These are phyloP conservation scores for Metschnikowia dekortorum DNA, from an alignment of 805 yeast species.

Conservation along the genomic window DNA sequence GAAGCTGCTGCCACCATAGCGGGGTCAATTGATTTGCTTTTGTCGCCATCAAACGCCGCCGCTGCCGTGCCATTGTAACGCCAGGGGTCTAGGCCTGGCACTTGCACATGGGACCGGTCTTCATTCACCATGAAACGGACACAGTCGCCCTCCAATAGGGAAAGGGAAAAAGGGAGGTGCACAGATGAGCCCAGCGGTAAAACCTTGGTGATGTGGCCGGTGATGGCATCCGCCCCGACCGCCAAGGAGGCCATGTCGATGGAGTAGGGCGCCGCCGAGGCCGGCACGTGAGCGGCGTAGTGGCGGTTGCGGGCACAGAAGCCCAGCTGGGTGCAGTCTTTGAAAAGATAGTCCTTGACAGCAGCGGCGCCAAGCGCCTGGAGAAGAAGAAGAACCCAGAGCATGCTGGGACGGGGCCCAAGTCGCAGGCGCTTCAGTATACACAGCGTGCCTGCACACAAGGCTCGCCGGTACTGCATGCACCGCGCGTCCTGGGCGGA, in stretches of 20 bases:
- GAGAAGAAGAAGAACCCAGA: background rate
- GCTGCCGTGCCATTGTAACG: slow-evolving; percentile 35
- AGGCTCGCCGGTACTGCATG: too few species aligned
- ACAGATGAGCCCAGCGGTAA: slow-evolving; percentile 16
- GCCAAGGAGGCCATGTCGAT: slow-evolving; percentile 20
- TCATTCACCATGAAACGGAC: slow-evolving; percentile 70
- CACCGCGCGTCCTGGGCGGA: too few species aligned
- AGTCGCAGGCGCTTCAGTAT: too few species aligned
- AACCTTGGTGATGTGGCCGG: slow-evolving; percentile 45
- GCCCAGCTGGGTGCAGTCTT: slow-evolving; percentile 74
- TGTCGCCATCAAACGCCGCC: slow-evolving; percentile 10
- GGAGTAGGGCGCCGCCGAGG: slow-evolving; percentile 20
- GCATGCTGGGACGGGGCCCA: background rate
- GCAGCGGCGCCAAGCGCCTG: slow-evolving; percentile 11
- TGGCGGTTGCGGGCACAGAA: slow-evolving; percentile 79
- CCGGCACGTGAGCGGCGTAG: slow-evolving; percentile 39
- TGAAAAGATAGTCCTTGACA: slow-evolving; percentile 67
- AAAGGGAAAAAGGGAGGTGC: slow-evolving; percentile 54
- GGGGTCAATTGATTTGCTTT: background rate
- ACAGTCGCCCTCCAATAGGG: slow-evolving; percentile 51
- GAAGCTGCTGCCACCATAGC: slow-evolving; percentile 6
- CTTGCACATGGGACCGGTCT: slow-evolving; percentile 29
- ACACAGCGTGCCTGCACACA: background rate
- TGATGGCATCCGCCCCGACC: slow-evolving; percentile 26
- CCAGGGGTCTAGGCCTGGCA: slow-evolving; percentile 48